Evolutionary conservation across 345 rosid genomes (phyloP).

Genomic region (Balakata baccata): DNA sequence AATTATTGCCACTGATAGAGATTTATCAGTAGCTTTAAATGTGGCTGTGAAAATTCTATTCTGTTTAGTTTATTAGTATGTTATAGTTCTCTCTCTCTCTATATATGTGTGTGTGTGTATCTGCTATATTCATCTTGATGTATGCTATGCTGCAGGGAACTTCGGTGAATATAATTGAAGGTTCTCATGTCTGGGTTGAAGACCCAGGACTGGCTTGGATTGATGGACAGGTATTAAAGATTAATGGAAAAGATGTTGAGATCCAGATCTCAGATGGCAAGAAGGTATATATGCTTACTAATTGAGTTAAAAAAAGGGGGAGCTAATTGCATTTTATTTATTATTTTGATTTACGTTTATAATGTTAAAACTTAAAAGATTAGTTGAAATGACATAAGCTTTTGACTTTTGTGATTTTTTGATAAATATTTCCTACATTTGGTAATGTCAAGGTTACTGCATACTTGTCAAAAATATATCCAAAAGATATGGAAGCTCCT

Average conservation of each 20-base stretch:
- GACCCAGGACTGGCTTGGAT: slow-evolving; percentile 70
- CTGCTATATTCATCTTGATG: too few species aligned
- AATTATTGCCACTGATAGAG: background rate
- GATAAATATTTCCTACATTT: slow-evolving; percentile 1
- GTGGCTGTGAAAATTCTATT: background rate
- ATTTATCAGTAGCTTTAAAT: too few species aligned
- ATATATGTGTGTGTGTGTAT: too few species aligned
- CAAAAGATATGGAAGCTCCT: slow-evolving; percentile 89
- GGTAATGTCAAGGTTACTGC: slow-evolving; percentile 48
- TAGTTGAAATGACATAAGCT: too few species aligned
- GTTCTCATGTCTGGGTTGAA: slow-evolving; percentile 93
- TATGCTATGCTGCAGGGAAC: slow-evolving; percentile 54
- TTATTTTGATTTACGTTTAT: too few species aligned
- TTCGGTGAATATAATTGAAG: slow-evolving; percentile 74
- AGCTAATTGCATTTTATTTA: too few species aligned
- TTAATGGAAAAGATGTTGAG: slow-evolving; percentile 56
- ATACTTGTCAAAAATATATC: slow-evolving; percentile 63
- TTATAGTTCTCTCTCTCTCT: too few species aligned
- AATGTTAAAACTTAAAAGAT: background rate
- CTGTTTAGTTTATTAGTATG: too few species aligned
- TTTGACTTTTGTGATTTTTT: background rate
- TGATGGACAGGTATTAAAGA: slow-evolving; percentile 70
- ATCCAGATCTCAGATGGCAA: slow-evolving; percentile 53
- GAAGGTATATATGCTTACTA: slow-evolving; percentile 37
- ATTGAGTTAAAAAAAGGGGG: background rate